These are phyloP conservation scores for Neurospora sp. DNA, from an alignment of 495 filamentous ascomycete species.

Conservation along the genomic window DNA sequence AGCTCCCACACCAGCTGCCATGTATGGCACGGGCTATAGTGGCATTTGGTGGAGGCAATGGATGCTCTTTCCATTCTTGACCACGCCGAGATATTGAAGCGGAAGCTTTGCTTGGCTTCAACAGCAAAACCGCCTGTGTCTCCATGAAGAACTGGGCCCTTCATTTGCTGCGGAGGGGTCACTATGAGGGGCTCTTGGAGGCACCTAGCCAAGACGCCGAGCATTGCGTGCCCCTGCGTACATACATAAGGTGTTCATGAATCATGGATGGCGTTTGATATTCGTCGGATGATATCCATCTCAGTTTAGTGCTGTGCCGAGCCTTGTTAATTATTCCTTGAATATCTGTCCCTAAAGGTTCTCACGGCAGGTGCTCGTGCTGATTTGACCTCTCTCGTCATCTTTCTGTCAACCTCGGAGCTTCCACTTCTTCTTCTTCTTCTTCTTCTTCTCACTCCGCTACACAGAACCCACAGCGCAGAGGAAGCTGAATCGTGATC, in stretches of 20 bases:
- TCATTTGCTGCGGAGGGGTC: background rate
- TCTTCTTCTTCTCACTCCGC: background rate
- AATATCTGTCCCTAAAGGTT: background rate
- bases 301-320: background rate
- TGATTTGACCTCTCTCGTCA: background rate
- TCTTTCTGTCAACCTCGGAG: background rate
- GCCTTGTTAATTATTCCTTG: background rate
- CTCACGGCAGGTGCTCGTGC: background rate
- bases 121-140: background rate
- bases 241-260: background rate
- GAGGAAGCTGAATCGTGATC: background rate
- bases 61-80: background rate
- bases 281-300: background rate
- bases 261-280: background rate
- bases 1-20: background rate
- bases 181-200: background rate
- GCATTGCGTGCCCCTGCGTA: background rate
- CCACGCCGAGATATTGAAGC: background rate
- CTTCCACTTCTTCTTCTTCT: background rate
- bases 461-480: background rate
- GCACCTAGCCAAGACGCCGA: background rate
- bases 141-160: background rate
- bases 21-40: too few species aligned
- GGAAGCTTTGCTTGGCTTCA: background rate
- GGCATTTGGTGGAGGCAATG: too few species aligned